Evolutionary conservation across 495 filamentous ascomycete genomes (phyloP).

Genomic region (Barbatosphaeria neglecta): DNA sequence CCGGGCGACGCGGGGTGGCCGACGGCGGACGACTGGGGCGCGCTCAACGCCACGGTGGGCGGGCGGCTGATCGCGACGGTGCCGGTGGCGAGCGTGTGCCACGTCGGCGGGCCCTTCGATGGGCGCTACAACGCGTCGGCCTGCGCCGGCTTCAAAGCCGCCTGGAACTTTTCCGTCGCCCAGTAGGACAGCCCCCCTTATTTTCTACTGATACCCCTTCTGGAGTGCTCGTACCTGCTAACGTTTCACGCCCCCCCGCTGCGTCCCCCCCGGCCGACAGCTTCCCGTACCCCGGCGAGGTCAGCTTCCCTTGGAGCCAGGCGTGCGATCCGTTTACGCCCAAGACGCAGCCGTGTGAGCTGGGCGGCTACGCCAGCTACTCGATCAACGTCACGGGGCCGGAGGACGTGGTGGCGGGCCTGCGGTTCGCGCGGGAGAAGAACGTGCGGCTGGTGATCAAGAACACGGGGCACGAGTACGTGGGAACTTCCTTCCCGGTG

Average conservation of each 20-base stretch:
- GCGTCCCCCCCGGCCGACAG: constrained; percentile 1
- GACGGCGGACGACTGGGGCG: constrained; percentile 3
- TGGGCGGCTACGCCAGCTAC: constrained; percentile 45
- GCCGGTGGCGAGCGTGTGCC: constrained; percentile 26
- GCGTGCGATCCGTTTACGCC: constrained; percentile 46
- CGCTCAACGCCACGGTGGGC: constrained; percentile 12
- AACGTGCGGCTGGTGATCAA: constrained; percentile 26
- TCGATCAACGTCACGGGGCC: constrained; percentile 33
- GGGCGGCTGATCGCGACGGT: constrained; percentile 16
- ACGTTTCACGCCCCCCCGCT: no score
- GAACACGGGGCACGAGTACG: constrained; percentile 33
- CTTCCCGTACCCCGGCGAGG: constrained; percentile 6
- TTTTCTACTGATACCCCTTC: no score
- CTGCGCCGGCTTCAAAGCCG: constrained; percentile 3
- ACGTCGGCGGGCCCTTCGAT: constrained; percentile 7
- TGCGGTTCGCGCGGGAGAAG: constrained; percentile 33
- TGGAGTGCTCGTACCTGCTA: not conserved
- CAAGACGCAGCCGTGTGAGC: constrained; percentile 27
- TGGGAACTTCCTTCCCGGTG: constrained; percentile 3
- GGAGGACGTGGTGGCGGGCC: constrained; percentile 24
- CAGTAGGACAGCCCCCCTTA: no score
- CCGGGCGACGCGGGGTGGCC: constrained; percentile 18
- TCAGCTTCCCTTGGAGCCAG: constrained; percentile 37
- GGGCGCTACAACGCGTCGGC: constrained; percentile 12
- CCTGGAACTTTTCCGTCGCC: constrained; percentile 2